A percentile compares a stretch with the other conserved stretches of the same genome.
These are phyloP conservation scores for Mycosphaerella arachidis DNA, from an alignment of 2,329 filamentous ascomycete genomes.

Conservation along the genomic window DNA sequence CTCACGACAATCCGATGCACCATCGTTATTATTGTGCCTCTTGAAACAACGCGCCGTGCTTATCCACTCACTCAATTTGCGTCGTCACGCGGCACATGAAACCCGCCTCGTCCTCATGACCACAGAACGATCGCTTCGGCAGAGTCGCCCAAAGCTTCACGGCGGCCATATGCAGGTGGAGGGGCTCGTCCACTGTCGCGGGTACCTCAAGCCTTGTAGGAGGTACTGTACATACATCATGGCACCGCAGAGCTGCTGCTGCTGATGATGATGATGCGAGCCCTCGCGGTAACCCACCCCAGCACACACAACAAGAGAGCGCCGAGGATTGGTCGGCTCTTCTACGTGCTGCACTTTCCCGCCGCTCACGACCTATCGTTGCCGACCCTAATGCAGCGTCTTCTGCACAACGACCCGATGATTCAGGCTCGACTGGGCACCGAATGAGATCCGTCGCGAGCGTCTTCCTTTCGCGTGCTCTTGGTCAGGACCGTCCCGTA, in stretches of 20 bases:
- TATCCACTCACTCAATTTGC: neutral
- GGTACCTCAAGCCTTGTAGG: too few species aligned
- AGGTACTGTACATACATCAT: neutral
- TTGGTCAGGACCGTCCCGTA: constrained; percentile 7
- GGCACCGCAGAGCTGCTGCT: neutral
- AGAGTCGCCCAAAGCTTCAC: constrained; percentile 1
- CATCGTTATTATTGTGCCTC: neutral
- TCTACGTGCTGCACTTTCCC: constrained; percentile 2
- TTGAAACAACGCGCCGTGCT: neutral
- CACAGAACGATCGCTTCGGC: constrained; percentile 5
- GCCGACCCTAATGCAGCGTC: constrained; percentile 10
- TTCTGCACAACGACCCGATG: constrained; percentile 13
- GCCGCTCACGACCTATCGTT: constrained; percentile 5
- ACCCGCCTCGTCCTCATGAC: neutral
- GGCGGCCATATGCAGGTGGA: neutral
- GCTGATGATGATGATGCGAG: neutral
- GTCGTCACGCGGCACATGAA: neutral
- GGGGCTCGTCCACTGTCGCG: neutral
- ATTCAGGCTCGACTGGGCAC: constrained; percentile 20
- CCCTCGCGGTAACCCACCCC: neutral
- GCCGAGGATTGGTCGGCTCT: constrained; percentile 1
- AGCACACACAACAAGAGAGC: neutral
- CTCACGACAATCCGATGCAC: neutral
- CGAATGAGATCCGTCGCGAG: constrained; percentile 13
- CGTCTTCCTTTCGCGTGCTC: neutral